Evolutionary conservation across 2,329 filamentous ascomycete species (phyloP), one percentile per base, ranked within the genome.

Genomic region (Gnomoniopsis smithogilvyi): DNA sequence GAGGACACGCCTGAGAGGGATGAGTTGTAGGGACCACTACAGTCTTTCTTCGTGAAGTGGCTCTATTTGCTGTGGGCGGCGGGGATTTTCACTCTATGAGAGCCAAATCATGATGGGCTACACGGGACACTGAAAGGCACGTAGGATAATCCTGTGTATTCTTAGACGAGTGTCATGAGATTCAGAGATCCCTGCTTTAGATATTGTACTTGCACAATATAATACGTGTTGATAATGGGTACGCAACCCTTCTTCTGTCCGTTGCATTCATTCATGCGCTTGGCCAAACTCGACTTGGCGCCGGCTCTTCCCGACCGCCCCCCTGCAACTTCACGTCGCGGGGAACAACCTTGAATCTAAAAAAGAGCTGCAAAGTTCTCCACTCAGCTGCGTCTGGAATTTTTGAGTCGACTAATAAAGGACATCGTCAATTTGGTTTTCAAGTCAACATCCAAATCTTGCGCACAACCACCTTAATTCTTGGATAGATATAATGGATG

Each of bases 11-110:
- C 19, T 10, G 41, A n/a, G 43, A 64, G 52, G 36, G 67, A 66
- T 33, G 69, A 71, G 59, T 54, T 71, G 22, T 71, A 38, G 30
- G 15, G 14, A 43, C 19, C 19, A n/a, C 10, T 43, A 17, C 6
- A 17, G 12, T n/a, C 17, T 14, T 43, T 43, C 2, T 43, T 36
- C 8, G 34, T 12, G 38, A 43, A 17, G 38, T 6, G 38, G 6
- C 19, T 43, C 14, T 43, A 17, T 15, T 26, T 36, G 34, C 8
- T 15, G 34, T n/a, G n/a, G n/a, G n/a, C n/a, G n/a, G n/a, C n/a
- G n/a, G n/a, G n/a, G n/a, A n/a, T n/a, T n/a, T n/a, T n/a, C n/a
- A n/a, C n/a, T n/a, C n/a, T n/a, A n/a, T n/a, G n/a, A n/a, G n/a
- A n/a, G n/a, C n/a, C n/a, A n/a, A n/a, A n/a, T n/a, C n/a, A n/a